phyloP scores from a whole-genome alignment of 371 early-diverging fungal species.

The Saksenaea vasiformis region DNA sequence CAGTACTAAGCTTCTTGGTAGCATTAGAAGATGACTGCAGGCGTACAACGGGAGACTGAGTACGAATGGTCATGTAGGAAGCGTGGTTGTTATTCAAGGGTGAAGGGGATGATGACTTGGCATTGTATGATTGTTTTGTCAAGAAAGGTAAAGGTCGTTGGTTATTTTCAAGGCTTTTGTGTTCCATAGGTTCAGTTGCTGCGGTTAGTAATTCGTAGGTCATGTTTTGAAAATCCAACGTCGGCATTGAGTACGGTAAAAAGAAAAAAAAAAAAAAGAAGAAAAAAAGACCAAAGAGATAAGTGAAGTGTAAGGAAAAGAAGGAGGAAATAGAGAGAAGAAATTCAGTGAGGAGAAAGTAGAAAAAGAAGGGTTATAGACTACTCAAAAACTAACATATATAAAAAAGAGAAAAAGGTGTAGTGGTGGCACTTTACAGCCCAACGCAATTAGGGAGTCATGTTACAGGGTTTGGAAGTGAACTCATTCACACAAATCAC shows the following conservation, averaged over 20 bases:
- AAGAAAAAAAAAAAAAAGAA: neutral
- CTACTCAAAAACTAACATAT: neutral
- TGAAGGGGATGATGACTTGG: neutral
- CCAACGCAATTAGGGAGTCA: too few relatives aligned
- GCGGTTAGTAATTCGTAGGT: neutral
- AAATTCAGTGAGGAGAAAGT: neutral
- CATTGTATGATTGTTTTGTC: neutral
- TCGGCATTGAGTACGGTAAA: neutral
- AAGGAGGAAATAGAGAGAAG: neutral
- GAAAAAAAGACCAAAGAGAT: neutral
- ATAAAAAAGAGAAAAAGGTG: neutral
- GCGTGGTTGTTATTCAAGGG: neutral
- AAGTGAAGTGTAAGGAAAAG: neutral
- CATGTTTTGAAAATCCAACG: conserved; percentile 2
- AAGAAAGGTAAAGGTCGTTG: neutral
- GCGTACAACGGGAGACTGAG: neutral
- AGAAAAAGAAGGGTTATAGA: neutral
- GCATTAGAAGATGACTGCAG: neutral
- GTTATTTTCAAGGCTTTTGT: neutral
- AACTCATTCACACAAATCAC: too few relatives aligned
- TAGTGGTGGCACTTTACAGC: too few relatives aligned
- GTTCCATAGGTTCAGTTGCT: neutral
- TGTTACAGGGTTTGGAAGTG: too few relatives aligned
- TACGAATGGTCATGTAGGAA: neutral
- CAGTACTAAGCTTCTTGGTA: neutral